A percentile compares a stretch with the other conserved stretches of the same genome.
phyloP scores from a whole-genome alignment of 2,329 filamentous ascomycete species.

The Metarhizium robertsii region DNA sequence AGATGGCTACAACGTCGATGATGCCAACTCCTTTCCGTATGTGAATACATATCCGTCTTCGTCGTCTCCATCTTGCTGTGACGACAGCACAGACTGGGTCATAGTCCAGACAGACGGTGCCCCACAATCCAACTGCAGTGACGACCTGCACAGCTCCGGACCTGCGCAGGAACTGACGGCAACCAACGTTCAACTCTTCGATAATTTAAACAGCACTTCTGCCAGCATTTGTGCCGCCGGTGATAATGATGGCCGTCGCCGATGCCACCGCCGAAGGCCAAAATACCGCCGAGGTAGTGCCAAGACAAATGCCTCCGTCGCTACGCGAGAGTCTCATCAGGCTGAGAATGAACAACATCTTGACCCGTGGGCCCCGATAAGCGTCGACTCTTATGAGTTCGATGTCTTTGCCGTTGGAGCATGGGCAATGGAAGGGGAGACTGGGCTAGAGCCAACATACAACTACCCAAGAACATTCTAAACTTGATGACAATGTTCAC shows the following conservation, averaged over 20 bases:
- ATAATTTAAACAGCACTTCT: neutral
- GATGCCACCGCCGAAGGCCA: constrained; percentile 1
- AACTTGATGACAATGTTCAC: neutral
- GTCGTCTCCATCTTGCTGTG: neutral
- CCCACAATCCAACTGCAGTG: neutral
- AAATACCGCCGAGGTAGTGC: neutral
- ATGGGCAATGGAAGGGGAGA: neutral
- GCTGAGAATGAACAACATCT: neutral
- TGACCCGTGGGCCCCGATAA: neutral
- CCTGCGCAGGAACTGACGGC: neutral
- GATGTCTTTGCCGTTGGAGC: constrained; percentile 1
- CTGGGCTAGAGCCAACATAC: neutral
- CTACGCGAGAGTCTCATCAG: neutral
- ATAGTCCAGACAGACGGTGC: neutral
- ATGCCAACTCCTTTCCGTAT: too few species aligned
- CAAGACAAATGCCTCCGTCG: neutral
- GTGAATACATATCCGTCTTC: too few species aligned
- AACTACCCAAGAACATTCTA: neutral
- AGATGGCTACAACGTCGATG: too few species aligned
- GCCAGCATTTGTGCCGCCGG: neutral
- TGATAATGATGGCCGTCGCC: neutral
- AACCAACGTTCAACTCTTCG: constrained; percentile 2
- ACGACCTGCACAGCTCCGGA: neutral
- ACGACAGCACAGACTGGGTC: constrained; percentile 1
- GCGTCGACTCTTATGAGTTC: neutral